These are phyloP conservation scores for Colletotrichum sp. DNA, from an alignment of 2,329 filamentous ascomycete species.

Conservation along the genomic window DNA sequence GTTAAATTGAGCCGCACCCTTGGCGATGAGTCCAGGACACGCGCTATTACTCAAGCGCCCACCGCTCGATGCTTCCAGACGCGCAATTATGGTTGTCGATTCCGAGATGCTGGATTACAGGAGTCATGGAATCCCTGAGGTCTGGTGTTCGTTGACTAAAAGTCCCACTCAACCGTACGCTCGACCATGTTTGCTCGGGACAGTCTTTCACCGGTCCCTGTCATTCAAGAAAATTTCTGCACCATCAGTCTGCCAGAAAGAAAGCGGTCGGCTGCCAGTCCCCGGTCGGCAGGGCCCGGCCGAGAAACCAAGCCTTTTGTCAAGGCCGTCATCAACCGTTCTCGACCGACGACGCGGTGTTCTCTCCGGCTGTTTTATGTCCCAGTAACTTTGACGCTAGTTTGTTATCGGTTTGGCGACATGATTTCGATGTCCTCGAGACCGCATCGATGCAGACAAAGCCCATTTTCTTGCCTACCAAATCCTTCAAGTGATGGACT, in stretches of 20 bases:
- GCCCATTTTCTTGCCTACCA: background rate
- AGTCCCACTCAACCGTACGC: background rate
- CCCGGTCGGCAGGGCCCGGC: background rate
- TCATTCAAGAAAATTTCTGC: background rate
- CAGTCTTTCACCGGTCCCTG: background rate
- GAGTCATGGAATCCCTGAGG: background rate
- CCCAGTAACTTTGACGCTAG: background rate
- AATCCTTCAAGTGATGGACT: background rate
- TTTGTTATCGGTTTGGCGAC: background rate
- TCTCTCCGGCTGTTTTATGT: background rate
- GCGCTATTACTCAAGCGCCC: constrained; percentile 2
- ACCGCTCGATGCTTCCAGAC: background rate
- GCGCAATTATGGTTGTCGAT: background rate
- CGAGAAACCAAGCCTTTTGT: background rate
- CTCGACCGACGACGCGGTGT: background rate
- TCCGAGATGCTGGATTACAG: background rate
- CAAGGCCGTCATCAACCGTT: background rate
- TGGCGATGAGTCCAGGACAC: background rate
- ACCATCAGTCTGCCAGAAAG: background rate
- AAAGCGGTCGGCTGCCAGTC: background rate
- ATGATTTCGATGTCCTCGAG: background rate
- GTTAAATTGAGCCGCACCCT: constrained; percentile 4
- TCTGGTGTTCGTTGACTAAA: background rate
- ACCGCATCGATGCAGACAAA: background rate
- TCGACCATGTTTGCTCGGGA: background rate